Conservation (phyloP, 2,329 filamentous ascomycete species). For the Fusarium azukiicola region DNA sequence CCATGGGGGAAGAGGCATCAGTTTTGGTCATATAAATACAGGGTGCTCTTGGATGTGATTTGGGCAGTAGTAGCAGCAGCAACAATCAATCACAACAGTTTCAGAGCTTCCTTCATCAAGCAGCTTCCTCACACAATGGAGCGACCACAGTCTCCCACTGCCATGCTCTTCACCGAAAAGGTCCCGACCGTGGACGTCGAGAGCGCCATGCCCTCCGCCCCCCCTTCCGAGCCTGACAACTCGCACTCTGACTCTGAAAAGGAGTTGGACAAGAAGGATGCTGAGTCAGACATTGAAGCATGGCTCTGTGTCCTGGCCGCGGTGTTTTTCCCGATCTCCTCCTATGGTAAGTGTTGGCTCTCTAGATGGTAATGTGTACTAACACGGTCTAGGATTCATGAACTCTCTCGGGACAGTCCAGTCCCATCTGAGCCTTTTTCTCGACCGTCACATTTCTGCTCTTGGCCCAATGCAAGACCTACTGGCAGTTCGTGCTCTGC, state of each 20-base stretch:
- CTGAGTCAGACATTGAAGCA: slow-evolving; percentile 33
- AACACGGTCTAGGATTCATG: slow-evolving; percentile 64
- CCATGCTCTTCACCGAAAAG: neutral
- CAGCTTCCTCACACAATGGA: slow-evolving; percentile 1
- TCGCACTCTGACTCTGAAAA: slow-evolving; percentile 25
- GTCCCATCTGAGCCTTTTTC: slow-evolving; percentile 62
- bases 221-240: slow-evolving; percentile 19
- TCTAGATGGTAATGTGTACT: neutral
- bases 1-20: slow-evolving; percentile 1
- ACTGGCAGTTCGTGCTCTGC: slow-evolving; percentile 71
- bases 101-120: neutral
- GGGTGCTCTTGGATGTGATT: neutral
- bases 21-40: slow-evolving; percentile 17
- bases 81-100: neutral
- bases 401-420: slow-evolving; percentile 69
- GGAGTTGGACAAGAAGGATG: slow-evolving; percentile 11
- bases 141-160: slow-evolving; percentile 5
- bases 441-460: slow-evolving; percentile 66
- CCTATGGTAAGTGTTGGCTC: slow-evolving; percentile 29
- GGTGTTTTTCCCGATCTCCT: slow-evolving; percentile 45
- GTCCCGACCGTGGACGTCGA: slow-evolving; percentile 19
- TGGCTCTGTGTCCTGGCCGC: slow-evolving; percentile 46
- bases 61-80: neutral
- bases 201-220: slow-evolving; percentile 4
- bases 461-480: slow-evolving; percentile 68